Conservation (phyloP, 129 eudicot genomes). For the Oenanthe sinensis region DNA sequence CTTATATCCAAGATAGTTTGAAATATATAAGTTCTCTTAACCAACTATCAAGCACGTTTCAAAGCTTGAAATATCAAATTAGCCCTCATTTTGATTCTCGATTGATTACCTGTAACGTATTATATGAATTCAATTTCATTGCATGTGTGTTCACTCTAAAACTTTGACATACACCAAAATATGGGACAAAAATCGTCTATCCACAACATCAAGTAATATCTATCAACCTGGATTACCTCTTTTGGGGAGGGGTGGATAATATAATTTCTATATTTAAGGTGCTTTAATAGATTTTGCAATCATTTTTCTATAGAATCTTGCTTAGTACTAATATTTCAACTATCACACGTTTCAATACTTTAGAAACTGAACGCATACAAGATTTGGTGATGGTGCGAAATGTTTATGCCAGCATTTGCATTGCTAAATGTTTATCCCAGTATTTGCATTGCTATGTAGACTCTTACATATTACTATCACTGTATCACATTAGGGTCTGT, state of each 20-base stretch:
- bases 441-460: background rate
- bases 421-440: background rate
- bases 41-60: background rate
- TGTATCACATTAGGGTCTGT: background rate
- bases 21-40: background rate
- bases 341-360: background rate
- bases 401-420: background rate
- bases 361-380: background rate
- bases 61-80: background rate
- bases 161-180: background rate
- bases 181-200: background rate
- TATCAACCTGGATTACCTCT: background rate
- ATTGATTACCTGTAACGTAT: background rate
- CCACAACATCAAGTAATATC: background rate
- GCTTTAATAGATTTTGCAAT: background rate
- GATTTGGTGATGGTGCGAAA: background rate
- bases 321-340: background rate
- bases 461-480: background rate
- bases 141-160: background rate
- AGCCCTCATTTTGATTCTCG: background rate
- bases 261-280: background rate
- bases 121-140: background rate
- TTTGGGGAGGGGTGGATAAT: background rate
- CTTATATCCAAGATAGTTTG: background rate
- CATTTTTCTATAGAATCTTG: background rate